Evolutionary conservation across 768 basidiomycete species (phyloP).

Genomic region (Russula abietina): DNA sequence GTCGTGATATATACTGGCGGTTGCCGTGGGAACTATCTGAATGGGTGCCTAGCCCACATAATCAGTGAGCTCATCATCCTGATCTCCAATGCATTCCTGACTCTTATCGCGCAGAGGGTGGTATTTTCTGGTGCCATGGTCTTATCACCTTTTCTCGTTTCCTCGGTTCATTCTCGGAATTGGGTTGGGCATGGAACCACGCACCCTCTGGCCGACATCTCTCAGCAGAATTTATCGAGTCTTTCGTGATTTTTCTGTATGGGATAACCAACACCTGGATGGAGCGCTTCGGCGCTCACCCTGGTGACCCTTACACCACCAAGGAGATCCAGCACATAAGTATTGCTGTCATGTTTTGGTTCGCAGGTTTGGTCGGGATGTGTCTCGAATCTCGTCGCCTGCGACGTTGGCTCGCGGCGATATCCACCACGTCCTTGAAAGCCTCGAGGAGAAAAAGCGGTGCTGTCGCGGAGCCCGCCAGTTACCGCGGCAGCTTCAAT

Average conservation of each 20-base stretch:
- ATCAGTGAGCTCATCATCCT: slow-evolving; percentile 59
- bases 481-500: slow-evolving; percentile 76
- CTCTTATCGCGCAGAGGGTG: slow-evolving; percentile 54
- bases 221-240: slow-evolving; percentile 76
- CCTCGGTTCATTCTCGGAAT: slow-evolving; percentile 77
- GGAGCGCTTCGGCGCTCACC: slow-evolving; percentile 83
- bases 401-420: slow-evolving; percentile 66
- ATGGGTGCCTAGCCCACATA: slow-evolving; percentile 82
- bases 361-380: slow-evolving; percentile 85
- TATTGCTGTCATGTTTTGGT: slow-evolving; percentile 97
- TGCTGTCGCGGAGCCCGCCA: slow-evolving; percentile 57
- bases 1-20: slow-evolving; percentile 81
- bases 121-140: slow-evolving; percentile 91
- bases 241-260: slow-evolving; percentile 77
- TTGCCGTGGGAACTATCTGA: slow-evolving; percentile 71
- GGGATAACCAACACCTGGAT: slow-evolving; percentile 94
- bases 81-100: slow-evolving; percentile 13
- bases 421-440: slow-evolving; percentile 36
- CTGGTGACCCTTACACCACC: slow-evolving; percentile 80
- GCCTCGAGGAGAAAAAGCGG: slow-evolving; percentile 32
- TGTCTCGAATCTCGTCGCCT: slow-evolving; percentile 75
- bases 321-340: slow-evolving; percentile 92
- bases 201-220: slow-evolving; percentile 39
- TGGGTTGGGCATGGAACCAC: slow-evolving; percentile 95
- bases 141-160: slow-evolving; percentile 89